Conservation (phyloP, 306 rosid species). For the Quercus bicolor region DNA sequence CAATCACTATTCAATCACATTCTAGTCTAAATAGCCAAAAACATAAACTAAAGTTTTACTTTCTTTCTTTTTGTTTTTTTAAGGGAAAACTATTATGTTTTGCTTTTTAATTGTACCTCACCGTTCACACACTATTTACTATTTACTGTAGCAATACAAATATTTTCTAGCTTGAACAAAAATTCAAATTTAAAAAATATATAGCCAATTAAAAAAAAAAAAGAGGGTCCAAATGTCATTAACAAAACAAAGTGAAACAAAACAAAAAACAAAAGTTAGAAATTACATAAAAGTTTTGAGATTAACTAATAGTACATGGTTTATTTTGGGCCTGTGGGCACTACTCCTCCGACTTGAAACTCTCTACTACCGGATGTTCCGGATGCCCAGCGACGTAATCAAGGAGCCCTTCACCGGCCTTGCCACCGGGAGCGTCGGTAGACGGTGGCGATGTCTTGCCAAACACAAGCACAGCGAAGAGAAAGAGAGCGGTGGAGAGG, state of each 20-base stretch:
- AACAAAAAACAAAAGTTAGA: background rate
- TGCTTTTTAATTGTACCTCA: no score
- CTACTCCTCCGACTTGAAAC: slow-evolving; percentile 40
- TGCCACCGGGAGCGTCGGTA: slow-evolving; percentile 33
- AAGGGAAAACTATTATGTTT: no score
- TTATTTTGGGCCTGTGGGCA: background rate
- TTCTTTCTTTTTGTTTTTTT: no score
- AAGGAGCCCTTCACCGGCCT: slow-evolving; percentile 62
- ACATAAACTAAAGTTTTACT: no score
- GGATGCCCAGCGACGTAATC: slow-evolving; percentile 74
- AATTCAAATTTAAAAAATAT: background rate
- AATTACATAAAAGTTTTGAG: background rate
- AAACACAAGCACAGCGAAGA: slow-evolving; percentile 60
- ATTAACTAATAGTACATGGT: no score
- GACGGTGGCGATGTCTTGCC: slow-evolving; percentile 41
- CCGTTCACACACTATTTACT: no score
- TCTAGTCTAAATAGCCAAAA: no score
- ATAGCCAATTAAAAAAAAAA: background rate
- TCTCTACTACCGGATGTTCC: slow-evolving; percentile 36
- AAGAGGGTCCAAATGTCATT: background rate
- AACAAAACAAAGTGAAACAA: background rate
- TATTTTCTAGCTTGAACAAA: no score
- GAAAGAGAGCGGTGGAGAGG: slow-evolving; percentile 77
- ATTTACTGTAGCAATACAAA: no score
- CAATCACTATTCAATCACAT: no score